Evolutionary conservation across 495 filamentous ascomycete genomes (phyloP), one percentile per base, ranked within the genome.

Genomic region (Rhypophila decipiens): DNA sequence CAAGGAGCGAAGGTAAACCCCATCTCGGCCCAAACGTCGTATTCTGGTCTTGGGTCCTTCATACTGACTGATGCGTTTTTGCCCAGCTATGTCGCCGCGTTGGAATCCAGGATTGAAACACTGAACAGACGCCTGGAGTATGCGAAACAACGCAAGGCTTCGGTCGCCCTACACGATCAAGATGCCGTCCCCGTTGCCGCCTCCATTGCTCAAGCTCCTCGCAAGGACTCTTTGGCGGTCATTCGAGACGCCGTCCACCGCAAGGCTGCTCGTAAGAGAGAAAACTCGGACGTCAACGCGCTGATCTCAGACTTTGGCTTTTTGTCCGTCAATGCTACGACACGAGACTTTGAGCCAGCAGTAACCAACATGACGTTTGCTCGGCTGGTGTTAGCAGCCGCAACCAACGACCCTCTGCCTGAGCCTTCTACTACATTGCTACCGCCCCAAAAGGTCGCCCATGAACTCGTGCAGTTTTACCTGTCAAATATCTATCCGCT

Each of bases 241-340:
- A 80, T 82, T 52, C 71, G 74, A 17, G 71, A 73, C 23, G 78
- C 77, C 17, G 73, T 83, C 39, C 73, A 78, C 49, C 79, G 76
- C 12, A 80, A 85, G 53, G 76, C 74, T 24, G 74, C 70, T 7
- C 69, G 64, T 63, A 75, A 53, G 52, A 72, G 68, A 53, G 87
- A 90, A 59, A 82, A 84, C 31, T 82, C 81, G 2, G 85, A 90
- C 64, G 83, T 90, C 42, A 85, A 91, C 61, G 77, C 86, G 23
- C 69, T 91, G 11, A 84, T 91, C 24, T 86, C 86, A 3, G 87
- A 90, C 58, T 85, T 91, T 67, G 86, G 87, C 42, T 88, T 81
- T 57, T 67, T 91, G 82, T 87, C 89, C 5, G 83, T 97, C 56
- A 95, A 93, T 70, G 88, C 90, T 22, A 93, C 88, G 2, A 90